phyloP scores from a whole-genome alignment of 805 yeast species.

The Pichia californica region DNA sequence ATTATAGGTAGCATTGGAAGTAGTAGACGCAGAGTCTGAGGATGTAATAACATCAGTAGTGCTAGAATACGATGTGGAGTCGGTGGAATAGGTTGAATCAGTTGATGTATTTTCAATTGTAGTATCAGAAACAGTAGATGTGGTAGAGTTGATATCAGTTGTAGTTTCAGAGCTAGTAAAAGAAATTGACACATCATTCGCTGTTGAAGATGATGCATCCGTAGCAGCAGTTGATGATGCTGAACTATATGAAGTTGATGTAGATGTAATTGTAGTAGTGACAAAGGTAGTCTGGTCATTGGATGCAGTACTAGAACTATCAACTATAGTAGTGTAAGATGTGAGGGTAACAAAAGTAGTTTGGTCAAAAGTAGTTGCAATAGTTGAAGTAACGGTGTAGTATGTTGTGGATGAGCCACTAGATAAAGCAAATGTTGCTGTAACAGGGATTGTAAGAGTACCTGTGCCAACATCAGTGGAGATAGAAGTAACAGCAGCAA shows the following conservation, averaged over 20 bases:
- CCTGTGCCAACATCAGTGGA: constrained; percentile 15
- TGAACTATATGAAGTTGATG: constrained; percentile 3
- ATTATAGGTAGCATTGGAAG: too few relatives aligned
- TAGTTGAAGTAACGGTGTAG: constrained; percentile 25
- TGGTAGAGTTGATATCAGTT: background rate
- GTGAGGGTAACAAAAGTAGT: constrained; percentile 10
- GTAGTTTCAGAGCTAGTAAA: too few relatives aligned
- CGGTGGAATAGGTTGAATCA: too few relatives aligned
- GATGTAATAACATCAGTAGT: too few relatives aligned
- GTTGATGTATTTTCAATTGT: background rate
- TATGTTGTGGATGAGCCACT: constrained; percentile 25
- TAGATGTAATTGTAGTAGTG: constrained; percentile 8
- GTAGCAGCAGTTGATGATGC: constrained; percentile 6
- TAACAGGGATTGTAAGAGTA: constrained; percentile 26
- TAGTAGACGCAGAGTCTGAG: too few relatives aligned
- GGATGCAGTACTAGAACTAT: background rate
- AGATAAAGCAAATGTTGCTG: constrained; percentile 28
- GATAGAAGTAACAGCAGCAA: constrained; percentile 6
- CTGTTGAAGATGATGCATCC: background rate
- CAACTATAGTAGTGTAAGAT: constrained; percentile 13
- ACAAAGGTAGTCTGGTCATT: background rate
- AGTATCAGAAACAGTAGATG: background rate
- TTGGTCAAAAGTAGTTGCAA: constrained; percentile 21
- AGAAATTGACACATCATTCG: too few relatives aligned
- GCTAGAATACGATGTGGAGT: too few relatives aligned